Percentiles rank a stretch among this genome's conserved stretches.
Evolutionary conservation across 129 eudicot genomes (phyloP).

Genomic region (Pseudognaphalium luteoalbum): DNA sequence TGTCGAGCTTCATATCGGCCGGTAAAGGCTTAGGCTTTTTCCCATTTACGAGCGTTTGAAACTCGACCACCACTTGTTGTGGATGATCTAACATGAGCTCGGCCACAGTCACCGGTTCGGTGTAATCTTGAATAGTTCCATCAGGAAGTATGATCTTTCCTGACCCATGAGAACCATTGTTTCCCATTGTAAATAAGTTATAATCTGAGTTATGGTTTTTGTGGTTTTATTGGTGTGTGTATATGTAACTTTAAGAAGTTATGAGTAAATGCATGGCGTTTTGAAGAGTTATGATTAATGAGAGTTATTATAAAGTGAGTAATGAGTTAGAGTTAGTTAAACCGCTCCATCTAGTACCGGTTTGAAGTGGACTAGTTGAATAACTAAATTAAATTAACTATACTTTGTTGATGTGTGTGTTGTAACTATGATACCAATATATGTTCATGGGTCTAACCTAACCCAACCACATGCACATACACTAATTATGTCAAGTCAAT

Average conservation of each 20-base stretch:
- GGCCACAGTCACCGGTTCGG: slow-evolving; percentile 60
- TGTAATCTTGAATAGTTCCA: slow-evolving; percentile 57
- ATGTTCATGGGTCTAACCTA: slow-evolving; percentile 26
- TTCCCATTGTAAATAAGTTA: slow-evolving; percentile 50
- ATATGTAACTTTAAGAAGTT: not conserved
- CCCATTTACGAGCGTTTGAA: slow-evolving; percentile 8
- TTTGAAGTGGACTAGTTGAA: slow-evolving; percentile 55
- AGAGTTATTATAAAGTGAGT: slow-evolving; percentile 10
- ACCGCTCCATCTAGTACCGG: slow-evolving; percentile 66
- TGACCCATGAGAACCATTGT: slow-evolving; percentile 40
- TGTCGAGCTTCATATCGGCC: slow-evolving; percentile 66
- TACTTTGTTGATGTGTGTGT: slow-evolving; percentile 17
- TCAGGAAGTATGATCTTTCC: slow-evolving; percentile 59
- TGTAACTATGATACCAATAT: slow-evolving; percentile 8
- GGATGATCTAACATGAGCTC: slow-evolving; percentile 81
- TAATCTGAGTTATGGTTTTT: not conserved
- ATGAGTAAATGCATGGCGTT: slow-evolving; percentile 10
- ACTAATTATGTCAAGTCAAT: not conserved
- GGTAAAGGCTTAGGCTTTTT: slow-evolving; percentile 58
- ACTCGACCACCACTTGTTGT: slow-evolving; percentile 66
- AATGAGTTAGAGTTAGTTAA: slow-evolving; percentile 61
- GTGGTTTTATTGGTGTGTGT: not conserved
- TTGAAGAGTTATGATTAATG: not conserved
- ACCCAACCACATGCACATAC: slow-evolving; percentile 14
- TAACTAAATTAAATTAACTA: slow-evolving; percentile 12